These are phyloP conservation scores for Peziza echinospora DNA, from an alignment of 495 filamentous ascomycete species.

Conservation along the genomic window DNA sequence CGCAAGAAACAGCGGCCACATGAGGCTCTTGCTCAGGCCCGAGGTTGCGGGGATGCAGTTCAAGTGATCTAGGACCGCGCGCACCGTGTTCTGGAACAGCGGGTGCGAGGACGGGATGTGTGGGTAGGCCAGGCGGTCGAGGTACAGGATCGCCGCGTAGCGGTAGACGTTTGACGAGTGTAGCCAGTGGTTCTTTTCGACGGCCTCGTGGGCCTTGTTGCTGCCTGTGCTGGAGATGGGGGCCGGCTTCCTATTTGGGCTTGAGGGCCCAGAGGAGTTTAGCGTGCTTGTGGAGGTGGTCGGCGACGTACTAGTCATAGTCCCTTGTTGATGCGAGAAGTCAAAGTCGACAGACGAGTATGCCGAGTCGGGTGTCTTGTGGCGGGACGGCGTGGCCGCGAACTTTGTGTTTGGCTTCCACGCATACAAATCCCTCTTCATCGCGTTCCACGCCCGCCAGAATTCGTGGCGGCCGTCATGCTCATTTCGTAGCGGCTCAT, in stretches of 20 bases:
- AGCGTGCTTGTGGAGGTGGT: no score
- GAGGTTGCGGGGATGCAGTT: constrained; percentile 45
- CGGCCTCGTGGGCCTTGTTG: constrained; percentile 13
- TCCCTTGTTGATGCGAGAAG: neutral
- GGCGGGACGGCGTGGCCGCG: constrained; percentile 14
- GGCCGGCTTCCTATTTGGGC: constrained; percentile 15
- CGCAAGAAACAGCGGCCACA: constrained; percentile 85
- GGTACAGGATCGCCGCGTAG: constrained; percentile 72
- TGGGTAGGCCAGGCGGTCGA: constrained; percentile 67
- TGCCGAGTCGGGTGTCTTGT: constrained; percentile 1
- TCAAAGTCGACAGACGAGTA: neutral
- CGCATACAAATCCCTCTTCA: constrained; percentile 10
- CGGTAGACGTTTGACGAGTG: constrained; percentile 66
- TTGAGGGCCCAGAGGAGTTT: constrained; percentile 7
- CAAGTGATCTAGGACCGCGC: constrained; percentile 60
- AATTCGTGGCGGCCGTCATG: constrained; percentile 14
- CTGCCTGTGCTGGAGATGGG: constrained; percentile 10
- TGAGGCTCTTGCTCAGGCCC: constrained; percentile 59
- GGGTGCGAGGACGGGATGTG: constrained; percentile 48
- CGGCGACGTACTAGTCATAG: constrained; percentile 2
- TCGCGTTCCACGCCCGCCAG: constrained; percentile 15
- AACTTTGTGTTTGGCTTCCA: constrained; percentile 13
- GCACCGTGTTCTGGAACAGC: constrained; percentile 66
- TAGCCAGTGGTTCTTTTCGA: constrained; percentile 17
- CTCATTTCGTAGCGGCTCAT: constrained; percentile 13